Evolutionary conservation across 192 early-diverging fungal genomes (phyloP).

Genomic region (Coemansia guatemalensis): DNA sequence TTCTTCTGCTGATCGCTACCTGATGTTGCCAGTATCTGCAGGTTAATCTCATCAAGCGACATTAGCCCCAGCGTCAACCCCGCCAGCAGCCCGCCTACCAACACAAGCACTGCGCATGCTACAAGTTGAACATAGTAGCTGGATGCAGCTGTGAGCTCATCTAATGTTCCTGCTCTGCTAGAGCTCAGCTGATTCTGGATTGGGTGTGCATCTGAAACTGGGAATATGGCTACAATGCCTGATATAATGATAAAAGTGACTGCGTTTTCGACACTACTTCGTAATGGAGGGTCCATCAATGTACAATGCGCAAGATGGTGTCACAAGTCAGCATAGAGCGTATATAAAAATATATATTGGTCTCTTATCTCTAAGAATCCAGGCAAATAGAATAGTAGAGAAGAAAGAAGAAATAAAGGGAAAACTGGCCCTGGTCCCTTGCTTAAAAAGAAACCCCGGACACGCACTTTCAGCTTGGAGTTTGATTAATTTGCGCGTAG

Average conservation of each 20-base stretch:
- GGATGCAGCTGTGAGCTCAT: not conserved
- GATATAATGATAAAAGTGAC: conserved; percentile 2
- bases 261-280: conserved; percentile 12
- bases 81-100: conserved; percentile 79
- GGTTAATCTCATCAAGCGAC: conserved; percentile 82
- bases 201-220: too few species aligned
- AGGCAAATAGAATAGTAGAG: not conserved
- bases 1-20: conserved; percentile 65
- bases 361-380: not conserved
- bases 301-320: not conserved
- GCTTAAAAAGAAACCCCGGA: too few species aligned
- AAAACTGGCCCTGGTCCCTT: not conserved
- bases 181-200: conserved; percentile 7
- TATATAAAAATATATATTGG: not conserved
- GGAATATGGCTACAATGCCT: too few species aligned
- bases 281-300: conserved; percentile 17
- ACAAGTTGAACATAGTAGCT: conserved; percentile 52
- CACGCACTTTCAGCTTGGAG: too few species aligned
- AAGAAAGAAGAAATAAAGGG: not conserved
- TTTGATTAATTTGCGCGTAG: too few species aligned
- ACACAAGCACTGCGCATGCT: conserved; percentile 62
- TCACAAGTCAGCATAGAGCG: not conserved
- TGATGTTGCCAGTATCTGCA: conserved; percentile 78
- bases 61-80: conserved; percentile 71
- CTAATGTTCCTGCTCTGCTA: not conserved